Evolutionary conservation across 805 yeast species (phyloP), one percentile per base, ranked within the genome.

Genomic region (Candida morakotiae): DNA sequence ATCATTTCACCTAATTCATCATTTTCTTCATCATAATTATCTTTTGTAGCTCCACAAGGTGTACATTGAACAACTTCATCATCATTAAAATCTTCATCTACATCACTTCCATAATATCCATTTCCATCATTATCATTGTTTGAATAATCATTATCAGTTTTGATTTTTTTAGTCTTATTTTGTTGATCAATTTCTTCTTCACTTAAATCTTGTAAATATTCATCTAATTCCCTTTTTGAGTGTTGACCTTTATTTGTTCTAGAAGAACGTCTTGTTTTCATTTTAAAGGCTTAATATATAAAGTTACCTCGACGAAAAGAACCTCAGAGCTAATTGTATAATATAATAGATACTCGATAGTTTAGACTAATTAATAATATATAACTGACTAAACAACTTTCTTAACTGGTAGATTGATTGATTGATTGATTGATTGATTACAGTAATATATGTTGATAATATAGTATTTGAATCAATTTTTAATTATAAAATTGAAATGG

Each of bases 41-140:
- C 69, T 39, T 75, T 76, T 15, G 67, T 74, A 1, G 83, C 64
- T 2, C 81, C 83, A 57, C 88, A 82, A 0, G 75, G 79, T 1
- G 67, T 55, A 54, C 89, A 82, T 18, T 76, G 62, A 1, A 81
- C 80, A 17, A 64, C 82, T 18, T 61, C 66, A 18, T 64, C 64
- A 13, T 14, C 37, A 4, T 23, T 22, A 11, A 33, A 19, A 13
- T 42, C 36, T 9, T 37, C 52, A 17, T 40, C 44, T n/a, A n/a
- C n/a, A 20, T 47, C 55, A 18, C 35, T 41, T 17, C 31, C 46
- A 9, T 22, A 14, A n/a, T n/a, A n/a, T n/a, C n/a, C n/a, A n/a
- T n/a, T n/a, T n/a, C n/a, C n/a, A n/a, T n/a, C n/a, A n/a, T n/a
- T n/a, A n/a, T 14, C 30, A 9, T 25, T 29, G 2, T 26, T 23